Conservation (phyloP, 163 green algal species). For the Volvox carteri region DNA sequence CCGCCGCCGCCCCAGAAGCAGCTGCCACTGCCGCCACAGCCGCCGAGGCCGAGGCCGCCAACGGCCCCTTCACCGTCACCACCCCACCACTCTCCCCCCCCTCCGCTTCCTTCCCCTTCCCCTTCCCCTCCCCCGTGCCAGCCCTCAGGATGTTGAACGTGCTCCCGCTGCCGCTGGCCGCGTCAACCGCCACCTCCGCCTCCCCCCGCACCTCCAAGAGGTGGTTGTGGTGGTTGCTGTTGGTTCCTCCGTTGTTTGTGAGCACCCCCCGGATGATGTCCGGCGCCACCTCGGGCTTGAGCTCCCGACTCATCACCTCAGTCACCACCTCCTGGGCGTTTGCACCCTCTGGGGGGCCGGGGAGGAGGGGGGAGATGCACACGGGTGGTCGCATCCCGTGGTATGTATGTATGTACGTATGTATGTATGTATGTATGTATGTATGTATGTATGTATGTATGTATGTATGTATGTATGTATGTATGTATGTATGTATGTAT, state of each 20-base stretch:
- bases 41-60: too few species aligned
- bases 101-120: neutral
- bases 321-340: slow-evolving; percentile 69
- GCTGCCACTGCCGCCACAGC: neutral
- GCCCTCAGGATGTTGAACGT: neutral
- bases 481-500: too few species aligned
- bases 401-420: too few species aligned
- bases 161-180: neutral
- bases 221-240: too few species aligned
- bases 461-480: too few species aligned
- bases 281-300: slow-evolving; percentile 79
- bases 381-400: neutral
- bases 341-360: slow-evolving; percentile 67
- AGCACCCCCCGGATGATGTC: slow-evolving; percentile 22
- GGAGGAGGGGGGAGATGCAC: too few species aligned
- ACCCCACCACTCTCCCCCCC: too few species aligned
- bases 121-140: neutral
- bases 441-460: too few species aligned
- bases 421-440: too few species aligned
- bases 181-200: neutral
- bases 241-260: neutral
- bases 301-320: slow-evolving; percentile 82
- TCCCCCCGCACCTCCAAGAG: neutral
- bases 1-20: neutral
- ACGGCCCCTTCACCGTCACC: too few species aligned